Evolutionary conservation across 257 asterid genomes (phyloP), one percentile per base, ranked within the genome.

Genomic region (Hygrophila difformis): DNA sequence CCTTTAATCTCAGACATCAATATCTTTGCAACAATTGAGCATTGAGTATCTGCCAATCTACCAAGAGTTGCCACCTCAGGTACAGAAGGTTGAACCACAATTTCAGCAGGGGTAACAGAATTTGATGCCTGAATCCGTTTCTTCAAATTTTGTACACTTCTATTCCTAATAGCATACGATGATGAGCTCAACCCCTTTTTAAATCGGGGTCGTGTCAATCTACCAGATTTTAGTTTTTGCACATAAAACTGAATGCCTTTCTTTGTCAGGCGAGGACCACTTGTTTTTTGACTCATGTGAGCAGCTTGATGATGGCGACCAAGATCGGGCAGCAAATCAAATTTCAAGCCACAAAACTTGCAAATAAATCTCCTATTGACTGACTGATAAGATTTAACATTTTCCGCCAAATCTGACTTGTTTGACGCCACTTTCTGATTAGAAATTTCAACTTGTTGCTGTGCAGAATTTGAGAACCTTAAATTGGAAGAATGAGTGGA

Each of bases 291-390:
- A 12, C 73, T 89, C 95, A 82, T 80, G 62, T 91, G 99, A 67
- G 99, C 99, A 39, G 99, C 95, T 69, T 91, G 99, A 71, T 91
- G 99, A 56, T 86, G 99, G 35, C 96, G 92, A 33, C 99, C 99
- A 45, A 91, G 96, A 76, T 91, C 99, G 19, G 99, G 99, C 11
- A 91, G 77, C 80, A 91, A 74, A 71, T 91, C 96, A 64, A 91
- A 91, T 62, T 74, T 86, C 65, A 91, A 75, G 55, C 99, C 96
- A 72, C 99, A 91, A 71, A 86, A 80, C 67, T 72, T 77, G 70
- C 99, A 91, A 59, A 72, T 60, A 61, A 55, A 86, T 66, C 83
- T 82, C 58, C 92, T 73, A 44, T 58, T 57, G 55, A 61, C 68
- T 6, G 75, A 64, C 59, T 72, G 77, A 57, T 76, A 84, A 28